Evolutionary conservation across 2,329 filamentous ascomycete species (phyloP), one percentile per base, ranked within the genome.

Genomic region (Aspergillus calidoustus): DNA sequence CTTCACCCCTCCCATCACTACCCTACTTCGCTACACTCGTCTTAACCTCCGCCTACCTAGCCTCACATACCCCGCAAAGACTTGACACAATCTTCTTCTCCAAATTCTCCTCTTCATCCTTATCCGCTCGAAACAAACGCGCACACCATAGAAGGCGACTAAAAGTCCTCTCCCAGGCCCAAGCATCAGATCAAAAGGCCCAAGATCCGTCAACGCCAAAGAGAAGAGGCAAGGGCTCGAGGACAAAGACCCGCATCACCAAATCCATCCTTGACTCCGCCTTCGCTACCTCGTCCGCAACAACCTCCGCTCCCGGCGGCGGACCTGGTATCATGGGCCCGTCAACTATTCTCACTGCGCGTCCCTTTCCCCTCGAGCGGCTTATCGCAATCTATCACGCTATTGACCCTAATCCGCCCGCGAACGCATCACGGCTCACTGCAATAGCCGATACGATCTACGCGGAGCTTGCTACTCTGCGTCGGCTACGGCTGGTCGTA

Each of bases 81-180:
- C 73, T 82, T 13, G 81, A 83, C 67, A 81, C 79, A 7, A 77
- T 81, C 59, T 80, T 83, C 62, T 83, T 83, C 69, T 82, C 80
- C 8, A 82, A 81, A 66, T 78, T 81, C 57, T 80, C 80, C 15
- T 78, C 78, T 7, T 77, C 78, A 1, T 79, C 77, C 0, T 67
- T 76, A 44, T 79, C 77, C 30, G 76, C 75, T 7, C 72, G 78
- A 49, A 79, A 78, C 60, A 81, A 81, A 64, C 79, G 79, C 48
- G 75, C 76, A 17, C 78, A 80, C 57, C 79, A 78, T 62, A 72
- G 76, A 55, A 73, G 78, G 11, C 76, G 78, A 17, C 66, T 80
- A 54, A 79, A 79, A 61, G 65, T 78, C 7, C 73, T 79, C 25
- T 78, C 77, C 9, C 76, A 77, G 57, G 72, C 74, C 3, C 75